These are phyloP conservation scores for Darksidea phi DNA, from an alignment of 495 filamentous ascomycete species.

Conservation along the genomic window DNA sequence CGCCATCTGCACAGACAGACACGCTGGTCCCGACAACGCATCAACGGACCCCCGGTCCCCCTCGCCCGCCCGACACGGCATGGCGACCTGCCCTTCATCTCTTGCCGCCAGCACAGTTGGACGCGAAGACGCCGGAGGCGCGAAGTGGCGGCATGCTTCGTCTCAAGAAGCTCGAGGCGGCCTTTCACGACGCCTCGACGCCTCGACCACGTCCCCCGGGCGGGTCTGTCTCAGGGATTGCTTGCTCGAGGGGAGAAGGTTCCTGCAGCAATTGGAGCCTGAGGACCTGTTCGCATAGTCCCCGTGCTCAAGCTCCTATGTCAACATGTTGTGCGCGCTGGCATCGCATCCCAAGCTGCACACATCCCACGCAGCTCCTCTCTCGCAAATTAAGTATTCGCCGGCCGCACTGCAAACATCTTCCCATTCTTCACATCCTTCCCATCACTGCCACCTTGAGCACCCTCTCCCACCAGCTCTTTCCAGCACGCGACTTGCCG, in stretches of 20 bases:
- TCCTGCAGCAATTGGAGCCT: conserved; percentile 12
- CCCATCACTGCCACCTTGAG: background rate
- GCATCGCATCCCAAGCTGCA: conserved; percentile 20
- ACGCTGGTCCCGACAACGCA: conserved; percentile 21
- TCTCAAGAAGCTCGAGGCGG: too few relatives aligned
- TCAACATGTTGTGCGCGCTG: conserved; percentile 9
- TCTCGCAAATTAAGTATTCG: conserved; percentile 18
- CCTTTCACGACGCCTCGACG: too few relatives aligned
- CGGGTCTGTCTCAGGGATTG: too few relatives aligned
- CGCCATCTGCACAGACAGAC: conserved; percentile 3
- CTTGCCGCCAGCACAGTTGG: conserved; percentile 19
- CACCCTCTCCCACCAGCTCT: background rate
- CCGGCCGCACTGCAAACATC: conserved; percentile 16
- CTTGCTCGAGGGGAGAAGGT: background rate
- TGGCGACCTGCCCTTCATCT: conserved; percentile 24
- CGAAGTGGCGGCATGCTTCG: too few relatives aligned
- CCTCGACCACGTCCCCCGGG: too few relatives aligned
- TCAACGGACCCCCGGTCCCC: conserved; percentile 12
- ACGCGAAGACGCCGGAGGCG: background rate
- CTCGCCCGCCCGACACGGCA: conserved; percentile 1
- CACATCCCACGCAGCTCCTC: conserved; percentile 18
- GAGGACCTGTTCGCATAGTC: conserved; percentile 23
- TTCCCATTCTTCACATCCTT: background rate
- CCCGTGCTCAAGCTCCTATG: conserved; percentile 9
- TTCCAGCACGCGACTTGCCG: conserved; percentile 31